A percentile compares a stretch with the other conserved stretches of the same genome.
phyloP scores from a whole-genome alignment of 805 yeast genomes.

The Lipomyces yamanashiensis region DNA sequence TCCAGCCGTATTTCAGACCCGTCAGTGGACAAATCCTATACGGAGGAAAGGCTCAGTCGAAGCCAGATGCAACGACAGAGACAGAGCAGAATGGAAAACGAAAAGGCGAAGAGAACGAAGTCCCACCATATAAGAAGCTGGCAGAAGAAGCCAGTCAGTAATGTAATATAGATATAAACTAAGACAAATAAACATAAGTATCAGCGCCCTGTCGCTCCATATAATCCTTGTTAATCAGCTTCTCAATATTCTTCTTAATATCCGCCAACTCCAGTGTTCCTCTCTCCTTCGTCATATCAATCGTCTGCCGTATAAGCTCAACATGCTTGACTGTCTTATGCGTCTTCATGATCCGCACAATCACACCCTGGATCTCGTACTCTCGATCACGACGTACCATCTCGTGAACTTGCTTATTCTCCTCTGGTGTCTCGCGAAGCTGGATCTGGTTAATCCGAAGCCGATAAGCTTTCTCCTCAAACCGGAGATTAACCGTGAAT shows the following conservation, averaged over 20 bases:
- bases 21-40: conserved; percentile 64
- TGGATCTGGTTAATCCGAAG: conserved; percentile 41
- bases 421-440: conserved; percentile 38
- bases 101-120: conserved; percentile 8
- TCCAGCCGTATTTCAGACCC: conserved; percentile 92
- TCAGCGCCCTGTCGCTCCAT: conserved; percentile 37
- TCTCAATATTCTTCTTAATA: conserved; percentile 43
- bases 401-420: conserved; percentile 36
- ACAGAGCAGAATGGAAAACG: neutral
- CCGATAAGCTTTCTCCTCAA: conserved; percentile 37
- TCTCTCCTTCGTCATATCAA: conserved; percentile 41
- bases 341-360: conserved; percentile 45
- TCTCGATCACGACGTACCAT: conserved; percentile 42
- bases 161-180: neutral
- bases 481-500: conserved; percentile 39
- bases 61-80: neutral
- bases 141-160: neutral
- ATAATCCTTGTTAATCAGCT: conserved; percentile 41
- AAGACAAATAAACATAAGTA: conserved; percentile 32
- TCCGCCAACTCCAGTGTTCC: conserved; percentile 42
- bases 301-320: conserved; percentile 41
- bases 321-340: conserved; percentile 38
- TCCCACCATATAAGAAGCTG: neutral
- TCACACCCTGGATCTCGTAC: conserved; percentile 45
- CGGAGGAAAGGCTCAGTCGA: conserved; percentile 43